Conservation (phyloP, 345 rosid genomes). For the Kernera saxatilis region DNA sequence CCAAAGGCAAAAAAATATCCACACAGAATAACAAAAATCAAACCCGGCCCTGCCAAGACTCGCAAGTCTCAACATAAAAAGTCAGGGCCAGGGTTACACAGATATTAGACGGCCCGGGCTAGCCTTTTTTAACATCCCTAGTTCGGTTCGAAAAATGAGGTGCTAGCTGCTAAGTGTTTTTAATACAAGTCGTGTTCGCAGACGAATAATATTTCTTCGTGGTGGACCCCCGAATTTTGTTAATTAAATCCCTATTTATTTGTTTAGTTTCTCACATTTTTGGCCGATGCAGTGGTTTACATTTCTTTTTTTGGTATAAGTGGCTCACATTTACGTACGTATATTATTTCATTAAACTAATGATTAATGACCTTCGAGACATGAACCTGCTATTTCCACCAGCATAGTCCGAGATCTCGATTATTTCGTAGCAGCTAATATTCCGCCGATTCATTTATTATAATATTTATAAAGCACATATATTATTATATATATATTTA, state of each 20-base stretch:
- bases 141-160: too few species aligned
- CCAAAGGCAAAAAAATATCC: neutral
- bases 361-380: slow-evolving; percentile 12
- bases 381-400: slow-evolving; percentile 29
- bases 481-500: neutral
- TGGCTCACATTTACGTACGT: slow-evolving; percentile 5
- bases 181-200: neutral
- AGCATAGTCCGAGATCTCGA: slow-evolving; percentile 20
- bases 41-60: too few species aligned
- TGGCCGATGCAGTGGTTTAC: neutral
- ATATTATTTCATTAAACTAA: neutral
- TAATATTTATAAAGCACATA: neutral
- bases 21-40: slow-evolving; percentile 5
- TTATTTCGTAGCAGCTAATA: slow-evolving; percentile 23
- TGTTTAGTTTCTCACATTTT: neutral
- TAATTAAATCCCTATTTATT: neutral
- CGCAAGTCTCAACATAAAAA: too few species aligned
- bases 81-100: too few species aligned
- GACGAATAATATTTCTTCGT: slow-evolving; percentile 4
- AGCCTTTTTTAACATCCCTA: too few species aligned
- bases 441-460: slow-evolving; percentile 12
- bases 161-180: neutral
- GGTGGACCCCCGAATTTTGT: slow-evolving; percentile 4
- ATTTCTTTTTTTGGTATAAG: neutral
- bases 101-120: too few species aligned